Base-by-base conservation (phyloP, 2,329 filamentous ascomycete genomes). In the Verticillium alfalfae region DNA sequence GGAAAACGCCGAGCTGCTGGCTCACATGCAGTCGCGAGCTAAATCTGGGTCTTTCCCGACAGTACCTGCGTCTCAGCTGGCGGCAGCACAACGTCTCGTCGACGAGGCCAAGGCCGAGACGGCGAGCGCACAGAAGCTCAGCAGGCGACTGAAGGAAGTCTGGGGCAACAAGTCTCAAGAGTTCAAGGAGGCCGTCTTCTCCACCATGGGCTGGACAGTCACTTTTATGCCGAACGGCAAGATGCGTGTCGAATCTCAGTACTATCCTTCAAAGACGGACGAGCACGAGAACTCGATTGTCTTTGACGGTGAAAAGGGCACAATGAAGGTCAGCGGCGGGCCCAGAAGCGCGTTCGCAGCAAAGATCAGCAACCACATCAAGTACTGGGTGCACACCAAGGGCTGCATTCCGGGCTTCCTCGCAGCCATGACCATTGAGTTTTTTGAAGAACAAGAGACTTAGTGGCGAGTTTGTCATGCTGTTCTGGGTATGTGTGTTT, bases 181-280 rank as follows among this genome's bases (percentile, higher is more conserved):
- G 77, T 98, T 99, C 78, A 92, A 96, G 58, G 93, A 98, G 76
- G 92, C 93, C 37, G 93, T 99, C 62, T 93, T 93, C 65, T 92
- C 88, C 22, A 89, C 97, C 0, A 83, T 99, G 0, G 95, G 95
- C 0, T 99, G 93, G 90, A 94, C 94, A 60, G 87, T 98, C 13
- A 93, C 95, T 37, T 98, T 99, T 73, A 89, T 97, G 73, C 93
- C 93, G n/a, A 97, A 97, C 73, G 95, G 95, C 52, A 94, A 96
- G 70, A 96, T 97, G 76, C 89, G 92, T 37, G 92, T 97, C 26
- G 96, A 94, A 60, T 90, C 85, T 63, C 90, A 94, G 66, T 96
- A 94, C 71, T 91, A 90, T 71, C 89, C 93, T 0, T 88, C 85
- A 2, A 75, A 64, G 77, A 86, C 73, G 72, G 86, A 90, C 61